These are phyloP conservation scores for Purshia tridentata DNA, from an alignment of 306 rosid species.

Conservation along the genomic window DNA sequence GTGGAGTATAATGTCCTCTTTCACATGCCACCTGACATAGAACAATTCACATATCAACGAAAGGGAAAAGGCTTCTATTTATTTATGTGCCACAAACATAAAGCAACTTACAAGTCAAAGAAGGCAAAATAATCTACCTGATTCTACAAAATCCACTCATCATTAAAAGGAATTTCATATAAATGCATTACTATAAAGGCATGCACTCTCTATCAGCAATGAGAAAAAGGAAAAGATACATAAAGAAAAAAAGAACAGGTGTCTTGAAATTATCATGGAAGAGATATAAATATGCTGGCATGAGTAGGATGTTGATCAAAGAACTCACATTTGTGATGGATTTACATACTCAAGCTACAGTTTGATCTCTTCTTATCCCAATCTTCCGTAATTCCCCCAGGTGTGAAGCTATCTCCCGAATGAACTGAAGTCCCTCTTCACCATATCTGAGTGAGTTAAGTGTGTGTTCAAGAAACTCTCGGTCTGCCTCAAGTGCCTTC, in stretches of 20 bases:
- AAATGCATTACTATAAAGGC: too few species aligned
- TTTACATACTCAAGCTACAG: slow-evolving; percentile 34
- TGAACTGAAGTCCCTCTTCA: slow-evolving; percentile 61
- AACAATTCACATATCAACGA: neutral
- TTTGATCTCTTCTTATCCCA: slow-evolving; percentile 44
- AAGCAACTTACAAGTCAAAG: too few species aligned
- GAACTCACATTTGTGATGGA: slow-evolving; percentile 44
- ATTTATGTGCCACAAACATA: too few species aligned
- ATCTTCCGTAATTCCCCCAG: slow-evolving; percentile 61
- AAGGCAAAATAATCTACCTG: too few species aligned
- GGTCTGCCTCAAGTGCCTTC: slow-evolving; percentile 65
- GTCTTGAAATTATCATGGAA: too few species aligned
- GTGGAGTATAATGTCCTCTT: neutral
- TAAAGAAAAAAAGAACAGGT: too few species aligned
- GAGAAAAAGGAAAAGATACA: neutral
- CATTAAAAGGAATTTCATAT: too few species aligned
- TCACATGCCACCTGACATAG: slow-evolving; percentile 5
- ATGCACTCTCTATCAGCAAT: too few species aligned
- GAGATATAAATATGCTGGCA: neutral
- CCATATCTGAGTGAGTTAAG: slow-evolving; percentile 52
- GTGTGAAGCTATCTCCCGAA: slow-evolving; percentile 69
- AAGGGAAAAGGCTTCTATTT: neutral
- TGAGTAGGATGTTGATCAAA: neutral
- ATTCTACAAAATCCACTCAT: too few species aligned
- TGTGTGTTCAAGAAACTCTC: slow-evolving; percentile 58